Evolutionary conservation across 208 protist genomes (phyloP), one percentile per base, ranked within the genome.

Genomic region (Strigomonas galati): DNA sequence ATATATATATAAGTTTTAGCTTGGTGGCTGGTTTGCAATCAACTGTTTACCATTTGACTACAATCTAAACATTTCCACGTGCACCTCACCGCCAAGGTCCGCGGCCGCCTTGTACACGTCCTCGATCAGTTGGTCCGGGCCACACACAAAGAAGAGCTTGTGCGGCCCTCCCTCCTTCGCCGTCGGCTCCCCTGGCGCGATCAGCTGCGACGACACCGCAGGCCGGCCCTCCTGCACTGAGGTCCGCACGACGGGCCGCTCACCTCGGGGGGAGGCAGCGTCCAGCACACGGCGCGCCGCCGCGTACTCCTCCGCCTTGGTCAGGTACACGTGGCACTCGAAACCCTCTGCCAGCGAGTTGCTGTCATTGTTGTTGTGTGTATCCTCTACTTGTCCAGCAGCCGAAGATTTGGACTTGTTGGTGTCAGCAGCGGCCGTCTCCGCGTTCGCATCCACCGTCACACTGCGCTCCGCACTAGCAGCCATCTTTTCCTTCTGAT

Each of bases 281-380:
- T 59, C 54, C 17, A 59, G 6, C 54, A 35, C 24, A 6, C 31
- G 14, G 7, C 23, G 54, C 54, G 30, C 54, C 14, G 30, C 30
- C 15, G 21, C 54, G 30, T 40, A 59, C 17, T 21, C 23, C 14
- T n/a, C 24, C 14, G 21, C 54, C 14, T 31, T 4, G 14, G 54
- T 59, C 6, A 59, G 21, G 54, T 59, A 59, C 21, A 59, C 14
- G 31, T 59, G 54, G 30, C 54, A 59, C 54, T 59, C 54, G 26
- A 40, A 59, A 9, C 35, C 35, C 7, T 40, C 7, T 10, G 35
- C 4, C 15, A 4, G 2, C 17, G 27, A 35, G 54, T 59, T n/a
- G n/a, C 54, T 7, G 17, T 17, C 44, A 14, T 2, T 17, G 17
- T 21, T 17, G 35, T 10, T 4, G 35, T 10, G 35, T 17, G 17